Conservation (phyloP, 805 yeast genomes). For the Candida hungchunana region DNA sequence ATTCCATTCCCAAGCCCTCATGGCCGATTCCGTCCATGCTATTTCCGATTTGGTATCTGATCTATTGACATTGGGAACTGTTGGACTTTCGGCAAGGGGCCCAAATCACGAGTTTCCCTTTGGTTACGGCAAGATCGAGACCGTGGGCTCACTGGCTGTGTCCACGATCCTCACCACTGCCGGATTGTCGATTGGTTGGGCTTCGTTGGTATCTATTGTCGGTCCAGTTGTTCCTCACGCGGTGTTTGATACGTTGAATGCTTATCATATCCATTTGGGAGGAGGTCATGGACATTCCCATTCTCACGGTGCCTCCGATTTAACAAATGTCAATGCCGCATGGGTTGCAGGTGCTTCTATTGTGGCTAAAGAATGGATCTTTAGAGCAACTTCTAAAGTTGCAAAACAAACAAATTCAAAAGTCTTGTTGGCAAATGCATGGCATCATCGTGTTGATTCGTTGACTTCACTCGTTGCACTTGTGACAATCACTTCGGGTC, state of each 20-base stretch:
- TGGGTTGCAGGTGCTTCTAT: slow-evolving; percentile 94
- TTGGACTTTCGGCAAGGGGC: slow-evolving; percentile 61
- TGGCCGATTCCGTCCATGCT: slow-evolving; percentile 95
- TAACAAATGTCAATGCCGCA: slow-evolving; percentile 84
- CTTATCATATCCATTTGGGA: slow-evolving; percentile 43
- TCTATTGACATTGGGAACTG: slow-evolving; percentile 83
- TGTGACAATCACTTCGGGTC: slow-evolving; percentile 81
- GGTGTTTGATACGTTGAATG: slow-evolving; percentile 48
- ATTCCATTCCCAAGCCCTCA: slow-evolving; percentile 90
- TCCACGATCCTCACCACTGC: slow-evolving; percentile 80
- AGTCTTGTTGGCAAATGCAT: slow-evolving; percentile 92
- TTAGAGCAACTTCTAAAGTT: slow-evolving; percentile 73
- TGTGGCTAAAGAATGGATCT: slow-evolving; percentile 82
- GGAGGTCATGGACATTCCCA: slow-evolving; percentile 34
- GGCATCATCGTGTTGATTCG: slow-evolving; percentile 97
- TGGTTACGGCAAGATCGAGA: slow-evolving; percentile 92
- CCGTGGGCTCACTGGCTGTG: slow-evolving; percentile 87
- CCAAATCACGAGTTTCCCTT: slow-evolving; percentile 65
- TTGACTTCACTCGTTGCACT: slow-evolving; percentile 89
- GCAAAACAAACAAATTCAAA: slow-evolving; percentile 79
- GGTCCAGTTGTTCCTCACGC: slow-evolving; percentile 66
- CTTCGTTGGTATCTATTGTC: slow-evolving; percentile 62
- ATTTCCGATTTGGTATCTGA: slow-evolving; percentile 88
- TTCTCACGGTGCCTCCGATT: slow-evolving; percentile 30
- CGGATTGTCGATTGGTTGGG: slow-evolving; percentile 88